Evolutionary conservation across 2,329 filamentous ascomycete genomes (phyloP).

Genomic region (Aspergillus spinulosporus): DNA sequence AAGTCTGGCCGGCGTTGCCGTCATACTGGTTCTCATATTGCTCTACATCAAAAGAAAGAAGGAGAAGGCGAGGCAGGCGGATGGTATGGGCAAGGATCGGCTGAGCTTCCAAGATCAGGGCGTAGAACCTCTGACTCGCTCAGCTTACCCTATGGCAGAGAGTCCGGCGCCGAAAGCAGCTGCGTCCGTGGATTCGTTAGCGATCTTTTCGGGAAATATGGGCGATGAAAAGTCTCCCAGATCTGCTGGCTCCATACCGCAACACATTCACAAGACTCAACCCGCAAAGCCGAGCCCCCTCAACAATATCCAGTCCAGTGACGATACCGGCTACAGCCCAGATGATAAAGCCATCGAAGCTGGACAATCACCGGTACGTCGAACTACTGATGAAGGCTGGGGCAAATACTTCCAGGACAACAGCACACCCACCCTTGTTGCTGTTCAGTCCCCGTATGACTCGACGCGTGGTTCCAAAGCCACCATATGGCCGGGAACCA

Average conservation of each 20-base stretch:
- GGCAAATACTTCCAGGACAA: slow-evolving; percentile 50
- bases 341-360: slow-evolving; percentile 25
- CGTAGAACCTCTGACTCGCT: slow-evolving; percentile 44
- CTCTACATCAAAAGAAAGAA: slow-evolving; percentile 65
- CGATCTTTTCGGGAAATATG: slow-evolving; percentile 43
- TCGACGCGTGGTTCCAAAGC: slow-evolving; percentile 37
- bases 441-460: slow-evolving; percentile 22
- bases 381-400: slow-evolving; percentile 51
- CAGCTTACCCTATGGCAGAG: slow-evolving; percentile 48
- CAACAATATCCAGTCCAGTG: slow-evolving; percentile 33
- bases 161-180: slow-evolving; percentile 38
- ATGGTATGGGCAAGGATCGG: slow-evolving; percentile 59
- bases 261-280: slow-evolving; percentile 24
- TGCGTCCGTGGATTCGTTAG: slow-evolving; percentile 41
- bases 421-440: slow-evolving; percentile 26
- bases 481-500: slow-evolving; percentile 42
- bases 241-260: slow-evolving; percentile 22
- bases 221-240: slow-evolving; percentile 36
- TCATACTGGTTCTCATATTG: slow-evolving; percentile 70
- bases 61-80: slow-evolving; percentile 49
- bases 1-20: slow-evolving; percentile 70
- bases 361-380: slow-evolving; percentile 23
- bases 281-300: slow-evolving; percentile 29
- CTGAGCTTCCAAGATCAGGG: slow-evolving; percentile 48
- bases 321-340: slow-evolving; percentile 26